Conservation (phyloP, 257 asterid species). For the Gynochthodes officinalis region DNA sequence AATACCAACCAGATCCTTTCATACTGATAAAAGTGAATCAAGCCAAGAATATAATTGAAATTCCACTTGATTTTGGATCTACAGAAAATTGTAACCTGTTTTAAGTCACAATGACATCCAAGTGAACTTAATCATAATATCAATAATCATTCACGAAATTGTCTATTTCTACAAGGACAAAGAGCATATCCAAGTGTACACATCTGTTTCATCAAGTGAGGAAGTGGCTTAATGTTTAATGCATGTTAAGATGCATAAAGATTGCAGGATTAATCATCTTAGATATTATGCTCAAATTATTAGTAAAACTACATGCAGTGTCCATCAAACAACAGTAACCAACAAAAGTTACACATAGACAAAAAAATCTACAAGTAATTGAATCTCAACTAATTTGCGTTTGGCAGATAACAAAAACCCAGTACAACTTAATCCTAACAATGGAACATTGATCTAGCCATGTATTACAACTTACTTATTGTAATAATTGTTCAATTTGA, state of each 20-base stretch:
- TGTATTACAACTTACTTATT: conserved; percentile 54
- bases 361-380: not conserved
- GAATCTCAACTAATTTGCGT: no score
- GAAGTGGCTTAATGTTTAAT: not conserved
- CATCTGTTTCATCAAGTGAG: conserved; percentile 1
- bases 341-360: not conserved
- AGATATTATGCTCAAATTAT: no score
- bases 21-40: not conserved
- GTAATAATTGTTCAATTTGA: conserved; percentile 65
- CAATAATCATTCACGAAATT: not conserved
- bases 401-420: not conserved
- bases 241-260: not conserved
- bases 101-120: not conserved
- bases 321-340: not conserved
- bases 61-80: conserved; percentile 4
- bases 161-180: not conserved
- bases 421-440: conserved; percentile 3
- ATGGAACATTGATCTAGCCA: not conserved
- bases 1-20: not conserved
- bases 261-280: not conserved
- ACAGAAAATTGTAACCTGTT: not conserved
- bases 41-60: not conserved
- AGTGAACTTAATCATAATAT: not conserved
- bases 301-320: not conserved
- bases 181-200: not conserved